phyloP scores from a whole-genome alignment of 495 filamentous ascomycete genomes.

The Pyrenula massariospora region DNA sequence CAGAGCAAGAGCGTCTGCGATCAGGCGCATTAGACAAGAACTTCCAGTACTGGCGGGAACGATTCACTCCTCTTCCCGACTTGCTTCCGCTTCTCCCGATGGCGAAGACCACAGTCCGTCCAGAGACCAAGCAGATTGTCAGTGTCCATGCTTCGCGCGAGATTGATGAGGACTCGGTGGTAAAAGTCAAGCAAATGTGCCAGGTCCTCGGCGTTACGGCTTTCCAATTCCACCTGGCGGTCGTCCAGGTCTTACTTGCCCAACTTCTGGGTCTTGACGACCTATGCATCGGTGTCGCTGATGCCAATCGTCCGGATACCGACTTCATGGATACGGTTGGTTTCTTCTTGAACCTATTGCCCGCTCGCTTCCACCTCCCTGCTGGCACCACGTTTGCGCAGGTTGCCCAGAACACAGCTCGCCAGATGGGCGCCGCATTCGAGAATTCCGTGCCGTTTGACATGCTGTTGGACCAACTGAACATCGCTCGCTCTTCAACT shows the following conservation, averaged over 20 bases:
- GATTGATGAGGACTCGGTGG: conserved; percentile 2
- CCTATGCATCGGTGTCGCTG: conserved; percentile 26
- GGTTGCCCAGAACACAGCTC: not conserved
- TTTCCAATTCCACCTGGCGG: conserved; percentile 27
- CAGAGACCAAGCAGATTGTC: conserved; percentile 1
- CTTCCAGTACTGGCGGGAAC: not conserved
- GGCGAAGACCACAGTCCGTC: conserved; percentile 2
- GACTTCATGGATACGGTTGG: conserved; percentile 25
- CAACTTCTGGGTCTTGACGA: conserved; percentile 1
- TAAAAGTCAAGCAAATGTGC: not conserved
- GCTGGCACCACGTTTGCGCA: not conserved
- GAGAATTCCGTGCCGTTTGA: conserved; percentile 12
- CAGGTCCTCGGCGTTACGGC: conserved; percentile 10
- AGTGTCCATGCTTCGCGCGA: conserved; percentile 2
- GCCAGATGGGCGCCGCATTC: not conserved
- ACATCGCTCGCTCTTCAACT: conserved; percentile 5
- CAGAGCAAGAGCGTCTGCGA: not conserved
- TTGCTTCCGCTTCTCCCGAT: conserved; percentile 1
- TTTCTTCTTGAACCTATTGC: conserved; percentile 34
- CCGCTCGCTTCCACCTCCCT: conserved; percentile 21
- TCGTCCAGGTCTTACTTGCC: conserved; percentile 1
- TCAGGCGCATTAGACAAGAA: not conserved
- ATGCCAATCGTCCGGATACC: conserved; percentile 23
- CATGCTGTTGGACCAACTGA: conserved; percentile 12
- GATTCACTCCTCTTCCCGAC: not conserved